These are phyloP conservation scores for Xylariaceae sp. DNA, from an alignment of 2,329 filamentous ascomycete species.

Conservation along the genomic window DNA sequence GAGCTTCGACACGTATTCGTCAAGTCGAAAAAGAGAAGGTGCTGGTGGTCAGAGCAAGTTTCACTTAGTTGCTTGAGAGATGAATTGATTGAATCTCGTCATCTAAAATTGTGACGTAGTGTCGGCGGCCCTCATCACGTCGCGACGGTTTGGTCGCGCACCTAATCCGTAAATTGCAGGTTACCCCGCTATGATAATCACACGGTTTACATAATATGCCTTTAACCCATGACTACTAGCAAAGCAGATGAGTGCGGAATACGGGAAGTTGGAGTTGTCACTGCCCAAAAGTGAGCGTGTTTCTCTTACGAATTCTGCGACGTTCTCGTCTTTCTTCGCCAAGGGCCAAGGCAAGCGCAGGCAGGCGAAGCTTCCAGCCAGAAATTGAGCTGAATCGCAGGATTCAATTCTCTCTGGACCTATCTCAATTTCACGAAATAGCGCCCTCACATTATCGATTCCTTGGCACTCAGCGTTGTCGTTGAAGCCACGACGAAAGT, in stretches of 20 bases:
- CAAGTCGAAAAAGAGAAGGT: not conserved
- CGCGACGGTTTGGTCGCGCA: not conserved
- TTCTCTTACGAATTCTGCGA: too few relatives aligned
- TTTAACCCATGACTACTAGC: not conserved
- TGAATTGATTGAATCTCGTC: conserved; percentile 1
- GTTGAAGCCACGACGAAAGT: not conserved
- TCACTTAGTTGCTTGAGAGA: not conserved
- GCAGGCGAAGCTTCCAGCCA: not conserved
- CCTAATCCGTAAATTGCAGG: not conserved
- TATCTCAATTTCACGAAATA: not conserved
- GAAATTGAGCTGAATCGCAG: not conserved
- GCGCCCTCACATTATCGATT: not conserved
- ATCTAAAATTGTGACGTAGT: not conserved
- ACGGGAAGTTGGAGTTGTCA: too few relatives aligned
- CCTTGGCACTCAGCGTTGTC: not conserved
- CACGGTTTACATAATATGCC: not conserved
- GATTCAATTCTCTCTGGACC: not conserved
- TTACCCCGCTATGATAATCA: not conserved
- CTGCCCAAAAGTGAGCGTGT: too few relatives aligned
- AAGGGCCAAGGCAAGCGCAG: too few relatives aligned
- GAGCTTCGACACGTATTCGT: not conserved
- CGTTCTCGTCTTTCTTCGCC: too few relatives aligned
- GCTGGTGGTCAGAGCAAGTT: not conserved
- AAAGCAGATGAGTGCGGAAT: not conserved
- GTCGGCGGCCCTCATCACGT: too few relatives aligned